These are phyloP conservation scores for Macrophomina tecta DNA, from an alignment of 2,329 filamentous ascomycete genomes.

Conservation along the genomic window DNA sequence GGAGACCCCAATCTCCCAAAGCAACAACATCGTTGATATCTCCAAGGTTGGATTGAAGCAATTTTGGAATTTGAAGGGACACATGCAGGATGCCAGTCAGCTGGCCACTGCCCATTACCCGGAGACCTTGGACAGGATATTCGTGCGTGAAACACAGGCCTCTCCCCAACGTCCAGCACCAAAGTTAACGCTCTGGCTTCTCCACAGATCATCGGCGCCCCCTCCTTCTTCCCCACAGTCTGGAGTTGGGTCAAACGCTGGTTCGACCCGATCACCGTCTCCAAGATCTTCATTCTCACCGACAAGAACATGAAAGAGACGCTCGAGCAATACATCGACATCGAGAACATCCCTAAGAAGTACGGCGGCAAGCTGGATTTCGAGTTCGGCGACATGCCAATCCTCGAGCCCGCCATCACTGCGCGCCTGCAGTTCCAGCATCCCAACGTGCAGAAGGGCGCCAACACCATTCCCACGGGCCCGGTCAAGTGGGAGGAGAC, in stretches of 20 bases:
- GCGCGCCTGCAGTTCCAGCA: conserved; percentile 50
- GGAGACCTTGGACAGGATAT: conserved; percentile 86
- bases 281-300: conserved; percentile 92
- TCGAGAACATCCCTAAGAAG: conserved; percentile 81
- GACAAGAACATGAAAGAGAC: conserved; percentile 76
- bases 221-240: conserved; percentile 87
- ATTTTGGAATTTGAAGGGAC: conserved; percentile 92
- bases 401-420: conserved; percentile 66
- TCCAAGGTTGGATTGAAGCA: conserved; percentile 85
- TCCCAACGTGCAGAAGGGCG: conserved; percentile 39
- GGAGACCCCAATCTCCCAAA: conserved; percentile 86
- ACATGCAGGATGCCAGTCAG: conserved; percentile 91
- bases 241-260: conserved; percentile 96
- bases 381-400: conserved; percentile 75
- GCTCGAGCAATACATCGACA: conserved; percentile 80
- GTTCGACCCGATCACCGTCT: conserved; percentile 83
- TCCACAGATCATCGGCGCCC: conserved; percentile 79
- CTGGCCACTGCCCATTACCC: conserved; percentile 94
- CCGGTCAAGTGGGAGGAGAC: conserved; percentile 54
- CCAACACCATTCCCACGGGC: conserved; percentile 53
- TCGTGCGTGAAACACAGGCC: conserved; percentile 51
- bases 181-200: not conserved
- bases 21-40: conserved; percentile 95
- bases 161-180: no score
- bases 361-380: conserved; percentile 90